These are phyloP conservation scores for Tetrahymena elliotti DNA, from an alignment of 73 alveolate genomes.

Conservation along the genomic window DNA sequence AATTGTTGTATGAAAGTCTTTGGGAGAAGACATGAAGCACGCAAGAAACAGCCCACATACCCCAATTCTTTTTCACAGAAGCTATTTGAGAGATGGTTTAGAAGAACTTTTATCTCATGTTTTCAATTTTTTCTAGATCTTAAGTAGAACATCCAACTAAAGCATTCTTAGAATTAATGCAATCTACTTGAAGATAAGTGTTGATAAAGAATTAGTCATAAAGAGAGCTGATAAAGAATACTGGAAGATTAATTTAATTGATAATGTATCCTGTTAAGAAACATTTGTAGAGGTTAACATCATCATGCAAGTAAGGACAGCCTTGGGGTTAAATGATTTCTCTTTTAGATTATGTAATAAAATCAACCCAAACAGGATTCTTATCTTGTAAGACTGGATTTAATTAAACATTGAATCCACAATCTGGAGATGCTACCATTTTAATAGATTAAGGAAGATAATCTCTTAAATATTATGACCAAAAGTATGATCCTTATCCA, in stretches of 20 bases:
- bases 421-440: slow-evolving; percentile 35
- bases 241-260: slow-evolving; percentile 6
- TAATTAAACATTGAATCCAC: slow-evolving; percentile 16
- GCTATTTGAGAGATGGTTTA: neutral
- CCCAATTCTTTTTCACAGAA: neutral
- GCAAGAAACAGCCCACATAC: slow-evolving; percentile 1
- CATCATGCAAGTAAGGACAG: neutral
- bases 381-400: neutral
- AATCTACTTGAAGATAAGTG: neutral
- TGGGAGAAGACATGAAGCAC: neutral
- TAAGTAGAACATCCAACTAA: neutral
- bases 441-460: neutral
- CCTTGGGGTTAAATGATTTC: neutral
- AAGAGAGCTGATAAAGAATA: slow-evolving; percentile 15
- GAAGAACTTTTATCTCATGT: neutral
- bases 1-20: neutral
- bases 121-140: neutral
- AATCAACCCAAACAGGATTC: neutral
- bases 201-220: slow-evolving; percentile 10
- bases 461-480: slow-evolving; percentile 27
- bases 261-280: slow-evolving; percentile 20
- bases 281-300: slow-evolving; percentile 5
- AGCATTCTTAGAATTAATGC: neutral
- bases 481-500: slow-evolving; percentile 24
- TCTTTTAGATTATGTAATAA: neutral